Conservation (phyloP, 352 stramenopile genomes). For the Globisporangium nagaii region DNA sequence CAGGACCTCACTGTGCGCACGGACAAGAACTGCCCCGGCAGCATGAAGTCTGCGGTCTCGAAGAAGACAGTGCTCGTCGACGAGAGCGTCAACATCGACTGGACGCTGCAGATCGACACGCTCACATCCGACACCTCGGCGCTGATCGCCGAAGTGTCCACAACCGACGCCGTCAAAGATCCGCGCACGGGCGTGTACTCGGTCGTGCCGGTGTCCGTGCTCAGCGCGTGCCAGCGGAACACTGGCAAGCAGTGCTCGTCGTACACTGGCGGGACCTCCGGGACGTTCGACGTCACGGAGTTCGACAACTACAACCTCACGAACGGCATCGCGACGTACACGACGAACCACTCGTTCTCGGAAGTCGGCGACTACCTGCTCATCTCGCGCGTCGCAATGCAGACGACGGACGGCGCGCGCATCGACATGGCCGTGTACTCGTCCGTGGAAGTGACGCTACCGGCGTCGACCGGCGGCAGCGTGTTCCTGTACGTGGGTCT, state of each 20-base stretch:
- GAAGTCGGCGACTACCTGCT: conserved; percentile 59
- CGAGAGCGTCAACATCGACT: conserved; percentile 52
- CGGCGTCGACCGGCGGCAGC: conserved; percentile 33
- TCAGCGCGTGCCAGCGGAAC: conserved; percentile 60
- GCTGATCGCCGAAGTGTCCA: conserved; percentile 65
- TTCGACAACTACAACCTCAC: conserved; percentile 64
- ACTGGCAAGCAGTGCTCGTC: conserved; percentile 47
- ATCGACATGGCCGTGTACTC: conserved; percentile 84
- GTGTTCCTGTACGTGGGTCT: conserved; percentile 72
- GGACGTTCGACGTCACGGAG: conserved; percentile 45
- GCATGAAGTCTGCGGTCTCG: conserved; percentile 57
- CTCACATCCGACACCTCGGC: conserved; percentile 39
- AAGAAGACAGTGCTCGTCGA: conserved; percentile 37
- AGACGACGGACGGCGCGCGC: conserved; percentile 61
- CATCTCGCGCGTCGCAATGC: conserved; percentile 65
- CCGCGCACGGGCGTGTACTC: conserved; percentile 50
- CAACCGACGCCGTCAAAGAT: conserved; percentile 40
- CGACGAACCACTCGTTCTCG: conserved; percentile 46
- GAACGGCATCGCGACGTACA: conserved; percentile 41
- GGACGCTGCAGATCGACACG: conserved; percentile 56
- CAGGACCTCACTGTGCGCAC: conserved; percentile 56
- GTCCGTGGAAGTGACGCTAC: conserved; percentile 51
- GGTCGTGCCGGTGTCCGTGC: conserved; percentile 64
- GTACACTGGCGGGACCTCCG: conserved; percentile 52
- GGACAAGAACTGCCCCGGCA: conserved; percentile 57